Percentiles rank a stretch among this genome's conserved stretches.
Evolutionary conservation across 179 eudicot species (phyloP).

Genomic region (Beta macrorhiza): DNA sequence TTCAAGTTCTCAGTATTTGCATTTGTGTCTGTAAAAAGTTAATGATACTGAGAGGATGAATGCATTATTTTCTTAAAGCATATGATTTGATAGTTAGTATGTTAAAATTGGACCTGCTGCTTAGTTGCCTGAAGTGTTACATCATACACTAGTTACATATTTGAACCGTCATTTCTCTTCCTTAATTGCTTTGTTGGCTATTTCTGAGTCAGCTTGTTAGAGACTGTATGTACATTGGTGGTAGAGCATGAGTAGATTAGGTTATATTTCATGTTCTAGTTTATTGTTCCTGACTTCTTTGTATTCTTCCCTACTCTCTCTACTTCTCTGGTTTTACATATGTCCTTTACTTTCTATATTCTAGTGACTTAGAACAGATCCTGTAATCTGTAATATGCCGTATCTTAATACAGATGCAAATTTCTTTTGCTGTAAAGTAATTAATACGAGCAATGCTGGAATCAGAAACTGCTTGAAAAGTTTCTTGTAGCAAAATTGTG

Average conservation of each 20-base stretch:
- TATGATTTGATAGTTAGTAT: neutral
- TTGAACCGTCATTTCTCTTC: neutral
- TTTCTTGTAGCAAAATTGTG: neutral
- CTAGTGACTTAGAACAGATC: neutral
- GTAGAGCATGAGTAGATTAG: neutral
- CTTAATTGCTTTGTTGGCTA: neutral
- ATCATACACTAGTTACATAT: neutral
- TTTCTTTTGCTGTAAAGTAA: too few species aligned
- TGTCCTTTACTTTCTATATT: neutral
- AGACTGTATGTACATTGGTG: neutral
- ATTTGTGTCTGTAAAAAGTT: too few species aligned
- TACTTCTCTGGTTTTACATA: neutral
- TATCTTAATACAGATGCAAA: neutral
- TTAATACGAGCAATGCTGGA: neutral
- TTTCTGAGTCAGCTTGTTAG: neutral
- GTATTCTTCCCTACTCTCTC: neutral
- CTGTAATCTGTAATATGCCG: neutral
- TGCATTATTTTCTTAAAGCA: neutral
- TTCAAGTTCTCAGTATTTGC: neutral
- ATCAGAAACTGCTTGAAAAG: neutral
- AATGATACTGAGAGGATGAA: neutral
- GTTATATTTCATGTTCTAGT: neutral
- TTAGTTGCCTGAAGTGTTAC: constrained; percentile 4
- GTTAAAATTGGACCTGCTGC: neutral
- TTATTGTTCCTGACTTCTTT: neutral